Evolutionary conservation across 306 rosid genomes (phyloP), one percentile per base, ranked within the genome.

Genomic region (Betula pendula): DNA sequence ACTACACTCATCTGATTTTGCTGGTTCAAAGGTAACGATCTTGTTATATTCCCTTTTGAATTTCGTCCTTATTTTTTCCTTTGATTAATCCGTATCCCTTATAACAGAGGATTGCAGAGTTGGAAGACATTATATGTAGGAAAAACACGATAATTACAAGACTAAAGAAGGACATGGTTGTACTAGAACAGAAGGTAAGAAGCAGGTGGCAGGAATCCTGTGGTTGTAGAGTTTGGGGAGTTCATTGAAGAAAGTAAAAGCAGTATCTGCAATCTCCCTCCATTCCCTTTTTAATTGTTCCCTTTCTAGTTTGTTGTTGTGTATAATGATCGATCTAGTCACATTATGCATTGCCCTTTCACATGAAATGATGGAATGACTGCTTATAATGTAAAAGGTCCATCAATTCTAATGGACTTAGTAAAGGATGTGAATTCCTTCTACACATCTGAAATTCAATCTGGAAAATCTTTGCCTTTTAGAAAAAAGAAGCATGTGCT

Each of bases 111-210:
- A 79, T 82, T 68, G 7, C 87, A 25, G 97, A 95, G 78, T 78
- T 95, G 77, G 94, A 92, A 86, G 97, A 95, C 75, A 87, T 88
- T 68, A 76, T 95, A 52, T 84, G 86, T 12, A 80, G 91, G 79
- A 95, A 95, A 84, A 95, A 85, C 79, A 52, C 82, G 6, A 87
- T 79, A 20, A 89, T 92, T 71, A 81, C 96, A 29, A 93, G 85
- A 79, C 80, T 90, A 47, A 92, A 90, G 88, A 90, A 88, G 73
- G 99, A 95, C 81, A 69, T 92, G 90, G 90, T 83, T 22, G 84
- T 89, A 81, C 85, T 95, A 60, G 97, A 95, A 81, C 97, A 92
- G 52, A 85, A 90, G 96, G 97, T 90, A 85, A 82, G 55, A 62
- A 49, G 43, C 35, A 9, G 6, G 19, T 22, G 35, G 25, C 24